A percentile compares a stretch with the other conserved stretches of the same genome.
Evolutionary conservation across 805 yeast species (phyloP).

Genomic region (Candida schatavii): DNA sequence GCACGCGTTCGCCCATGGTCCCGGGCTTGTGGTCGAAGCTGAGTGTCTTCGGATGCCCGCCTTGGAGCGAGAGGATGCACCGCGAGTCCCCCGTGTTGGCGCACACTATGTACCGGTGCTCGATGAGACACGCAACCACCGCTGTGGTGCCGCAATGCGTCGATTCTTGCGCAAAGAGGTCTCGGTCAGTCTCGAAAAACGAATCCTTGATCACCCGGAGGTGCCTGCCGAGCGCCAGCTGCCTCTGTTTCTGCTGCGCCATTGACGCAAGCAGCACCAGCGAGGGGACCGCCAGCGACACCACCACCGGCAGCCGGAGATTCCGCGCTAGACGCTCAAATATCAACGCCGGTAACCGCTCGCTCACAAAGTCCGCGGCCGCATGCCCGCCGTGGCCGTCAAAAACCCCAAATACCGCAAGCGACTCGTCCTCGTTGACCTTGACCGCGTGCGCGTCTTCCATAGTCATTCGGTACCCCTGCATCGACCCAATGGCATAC

Average conservation of each 20-base stretch:
- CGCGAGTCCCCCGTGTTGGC: constrained; percentile 81
- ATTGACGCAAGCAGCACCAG: background rate
- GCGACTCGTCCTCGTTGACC: constrained; percentile 40
- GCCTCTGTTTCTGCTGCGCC: background rate
- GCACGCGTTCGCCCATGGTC: constrained; percentile 41
- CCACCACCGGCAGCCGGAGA: constrained; percentile 1
- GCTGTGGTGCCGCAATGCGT: constrained; percentile 44
- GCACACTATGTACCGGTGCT: constrained; percentile 44
- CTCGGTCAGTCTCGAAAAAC: constrained; percentile 37
- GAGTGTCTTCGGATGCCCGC: constrained; percentile 55
- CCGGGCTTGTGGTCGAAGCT: constrained; percentile 45
- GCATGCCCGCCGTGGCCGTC: constrained; percentile 82
- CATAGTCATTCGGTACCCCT: constrained; percentile 71
- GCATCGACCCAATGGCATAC: constrained; percentile 72
- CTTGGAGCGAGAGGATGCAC: constrained; percentile 53
- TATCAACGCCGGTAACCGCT: constrained; percentile 36
- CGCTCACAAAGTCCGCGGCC: constrained; percentile 54
- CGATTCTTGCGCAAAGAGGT: constrained; percentile 18
- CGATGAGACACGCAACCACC: constrained; percentile 28
- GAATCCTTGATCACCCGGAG: constrained; percentile 25
- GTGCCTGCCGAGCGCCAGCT: constrained; percentile 14
- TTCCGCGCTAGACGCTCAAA: constrained; percentile 22
- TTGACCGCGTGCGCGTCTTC: constrained; percentile 69
- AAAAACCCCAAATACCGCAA: constrained; percentile 64
- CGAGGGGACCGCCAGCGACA: background rate